A percentile compares a stretch with the other conserved stretches of the same genome.
These are phyloP conservation scores for Aciculoconidium aculeatum DNA, from an alignment of 805 yeast genomes.

Conservation along the genomic window DNA sequence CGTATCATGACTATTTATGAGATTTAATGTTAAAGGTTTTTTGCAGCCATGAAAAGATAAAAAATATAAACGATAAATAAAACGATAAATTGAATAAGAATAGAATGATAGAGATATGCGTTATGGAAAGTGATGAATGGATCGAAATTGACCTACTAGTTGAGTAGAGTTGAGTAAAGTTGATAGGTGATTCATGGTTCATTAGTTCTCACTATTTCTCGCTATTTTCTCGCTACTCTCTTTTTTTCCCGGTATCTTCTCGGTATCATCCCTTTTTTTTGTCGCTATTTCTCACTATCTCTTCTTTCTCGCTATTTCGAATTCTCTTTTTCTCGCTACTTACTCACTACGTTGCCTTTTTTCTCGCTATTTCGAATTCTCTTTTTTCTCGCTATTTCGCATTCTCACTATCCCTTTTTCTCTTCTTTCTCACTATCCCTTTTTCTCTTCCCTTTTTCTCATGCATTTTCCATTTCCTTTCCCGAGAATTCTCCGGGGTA, in stretches of 20 bases:
- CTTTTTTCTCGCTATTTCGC: not conserved
- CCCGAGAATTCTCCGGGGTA: conserved; percentile 1
- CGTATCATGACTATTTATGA: too few relatives aligned
- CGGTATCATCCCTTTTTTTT: not conserved
- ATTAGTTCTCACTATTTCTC: not conserved
- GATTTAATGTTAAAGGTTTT: too few relatives aligned
- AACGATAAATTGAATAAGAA: too few relatives aligned
- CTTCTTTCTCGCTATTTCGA: not conserved
- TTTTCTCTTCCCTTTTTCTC: not conserved
- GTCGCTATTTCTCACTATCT: not conserved
- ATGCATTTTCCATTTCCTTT: not conserved
- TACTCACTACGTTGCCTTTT: not conserved
- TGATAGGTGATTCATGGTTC: too few relatives aligned
- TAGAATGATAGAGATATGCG: too few relatives aligned
- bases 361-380: not conserved
- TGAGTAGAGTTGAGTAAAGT: too few relatives aligned
- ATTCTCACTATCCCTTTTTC: not conserved
- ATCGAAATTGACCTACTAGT: too few relatives aligned
- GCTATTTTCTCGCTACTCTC: not conserved
- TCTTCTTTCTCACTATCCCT: not conserved
- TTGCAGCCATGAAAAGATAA: too few relatives aligned
- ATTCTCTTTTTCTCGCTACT: not conserved
- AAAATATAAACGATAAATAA: too few relatives aligned
- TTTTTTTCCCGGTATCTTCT: not conserved
- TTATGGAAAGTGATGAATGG: too few relatives aligned